Evolutionary conservation across 768 basidiomycete species (phyloP), one percentile per base, ranked within the genome.

Genomic region (Saitozyma podzolica): DNA sequence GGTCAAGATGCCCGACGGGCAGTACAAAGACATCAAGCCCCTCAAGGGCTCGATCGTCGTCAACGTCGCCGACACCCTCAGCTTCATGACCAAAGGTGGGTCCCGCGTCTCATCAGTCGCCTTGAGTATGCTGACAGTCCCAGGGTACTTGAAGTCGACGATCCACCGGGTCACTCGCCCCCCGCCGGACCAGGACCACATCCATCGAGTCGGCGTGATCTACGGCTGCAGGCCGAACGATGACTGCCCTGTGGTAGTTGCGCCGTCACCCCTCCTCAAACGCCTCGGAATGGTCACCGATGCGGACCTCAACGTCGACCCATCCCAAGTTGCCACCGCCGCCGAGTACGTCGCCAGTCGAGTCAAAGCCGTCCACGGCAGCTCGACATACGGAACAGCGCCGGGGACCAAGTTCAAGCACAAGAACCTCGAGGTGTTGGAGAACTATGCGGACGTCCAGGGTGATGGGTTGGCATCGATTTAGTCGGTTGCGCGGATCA

Each of bases 11-110:
- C 75, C 78, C 0, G 67, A 72, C 42, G 76, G 73, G 37, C 70
- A 80, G 58, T 82, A 81, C 78, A 77, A 80, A 63, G 80, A 73
- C 58, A 75, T 81, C 50, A 79, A 79, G 45, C 77, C 75, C 40
- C 70, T 79, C 39, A 57, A 70, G 10, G 80, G 77, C 0, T 77
- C 78, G 5, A 78, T 81, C 48, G 80, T 80, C 13, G 76, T 75
- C 57, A 80, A 80, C 37, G 69, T 72, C 4, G 73, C 73, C 55
- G 70, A 76, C 57, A 72, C 73, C 3, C 63, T 76, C 10, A 67
- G 64, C 42, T 74, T 76, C 53, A 67, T 74, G 59, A 80, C 77
- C 49, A 77, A 69, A 59, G 73, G 72, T 65, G 29, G 29, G 29
- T 29, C 29, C 29, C 29, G 29, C 29, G 29, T 29, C 29, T 29